Evolutionary conservation across 306 rosid species (phyloP), one percentile per base, ranked within the genome.

Genomic region (Inga leiocalycina): DNA sequence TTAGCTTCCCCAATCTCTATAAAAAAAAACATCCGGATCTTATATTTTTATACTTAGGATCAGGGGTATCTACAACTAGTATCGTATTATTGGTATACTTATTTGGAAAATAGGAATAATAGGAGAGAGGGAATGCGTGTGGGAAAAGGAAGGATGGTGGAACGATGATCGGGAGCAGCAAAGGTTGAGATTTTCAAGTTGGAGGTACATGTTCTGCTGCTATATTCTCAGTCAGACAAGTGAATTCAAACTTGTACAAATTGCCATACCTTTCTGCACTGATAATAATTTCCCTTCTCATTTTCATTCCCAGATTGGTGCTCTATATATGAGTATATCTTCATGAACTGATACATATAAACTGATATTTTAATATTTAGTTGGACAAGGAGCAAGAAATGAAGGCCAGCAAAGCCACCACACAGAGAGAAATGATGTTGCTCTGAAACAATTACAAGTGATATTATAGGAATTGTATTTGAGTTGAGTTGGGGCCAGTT

Each of bases 131-230:
- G 17, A 1, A n/a, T 17, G 35, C 75, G 44, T 43, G 75, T 71
- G 75, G 34, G 35, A 43, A 43, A 43, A 27, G 34, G 8, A 44
- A 9, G 10, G 27, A 14, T 61, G 17, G 41, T 15, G 39, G 43
- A 10, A 6, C n/a, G 74, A 30, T 80, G 77, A 80, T 80, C 70
- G 79, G 83, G 72, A 71, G 48, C 44, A 17, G 35, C 71, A 44
- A 72, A 30, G 72, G 83, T 72, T 20, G 73, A 34, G 73, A 61
- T 72, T 72, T 61, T 24, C 49, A 80, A 59, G 15, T 59, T 59
- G 73, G 49, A 80, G 78, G 84, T 0, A 8, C 35, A 54, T 80
- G 78, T 71, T 15, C 57, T 24, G 17, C 68, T 20, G 4, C 37
- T 7, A 19, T 54, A 17, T 57, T n/a, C 62, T 39, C 5, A 22